A percentile compares a stretch with the other conserved stretches of the same genome.
phyloP scores from a whole-genome alignment of 495 filamentous ascomycete species.

The Penicillium diatomitis region DNA sequence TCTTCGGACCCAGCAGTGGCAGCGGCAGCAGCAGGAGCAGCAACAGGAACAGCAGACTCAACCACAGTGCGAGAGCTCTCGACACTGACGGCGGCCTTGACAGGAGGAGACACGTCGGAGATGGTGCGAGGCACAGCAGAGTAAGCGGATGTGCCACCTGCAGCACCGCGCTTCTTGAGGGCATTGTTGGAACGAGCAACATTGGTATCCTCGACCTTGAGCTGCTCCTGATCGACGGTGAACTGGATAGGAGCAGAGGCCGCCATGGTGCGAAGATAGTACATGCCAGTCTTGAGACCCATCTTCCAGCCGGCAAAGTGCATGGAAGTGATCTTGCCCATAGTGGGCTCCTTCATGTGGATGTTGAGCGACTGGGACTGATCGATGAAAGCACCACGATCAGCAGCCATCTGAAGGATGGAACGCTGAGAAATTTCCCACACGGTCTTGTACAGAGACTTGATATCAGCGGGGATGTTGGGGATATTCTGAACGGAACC shows the following conservation, averaged over 20 bases:
- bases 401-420: constrained; percentile 94
- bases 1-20: constrained; percentile 28
- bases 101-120: constrained; percentile 4
- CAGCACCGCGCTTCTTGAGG: constrained; percentile 58
- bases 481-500: constrained; percentile 94
- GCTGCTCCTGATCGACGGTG: constrained; percentile 94
- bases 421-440: constrained; percentile 98
- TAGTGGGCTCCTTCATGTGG: constrained; percentile 96
- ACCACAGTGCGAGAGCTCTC: constrained; percentile 65
- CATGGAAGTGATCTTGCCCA: constrained; percentile 99
- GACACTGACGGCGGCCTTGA: constrained; percentile 24
- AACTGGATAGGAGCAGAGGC: constrained; percentile 96
- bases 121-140: constrained; percentile 53
- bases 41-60: constrained; percentile 47
- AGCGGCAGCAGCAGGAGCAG: constrained; percentile 12
- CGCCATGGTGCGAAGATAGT: constrained; percentile 97
- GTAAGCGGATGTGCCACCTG: constrained; percentile 37
- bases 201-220: constrained; percentile 80
- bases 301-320: constrained; percentile 99
- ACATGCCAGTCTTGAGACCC: constrained; percentile 99
- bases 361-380: constrained; percentile 99
- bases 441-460: constrained; percentile 96
- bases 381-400: constrained; percentile 96
- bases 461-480: constrained; percentile 92
- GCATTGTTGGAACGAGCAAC: constrained; percentile 51